Conservation (phyloP, 2,329 filamentous ascomycete genomes). For the Arthroderma uncinatum region DNA sequence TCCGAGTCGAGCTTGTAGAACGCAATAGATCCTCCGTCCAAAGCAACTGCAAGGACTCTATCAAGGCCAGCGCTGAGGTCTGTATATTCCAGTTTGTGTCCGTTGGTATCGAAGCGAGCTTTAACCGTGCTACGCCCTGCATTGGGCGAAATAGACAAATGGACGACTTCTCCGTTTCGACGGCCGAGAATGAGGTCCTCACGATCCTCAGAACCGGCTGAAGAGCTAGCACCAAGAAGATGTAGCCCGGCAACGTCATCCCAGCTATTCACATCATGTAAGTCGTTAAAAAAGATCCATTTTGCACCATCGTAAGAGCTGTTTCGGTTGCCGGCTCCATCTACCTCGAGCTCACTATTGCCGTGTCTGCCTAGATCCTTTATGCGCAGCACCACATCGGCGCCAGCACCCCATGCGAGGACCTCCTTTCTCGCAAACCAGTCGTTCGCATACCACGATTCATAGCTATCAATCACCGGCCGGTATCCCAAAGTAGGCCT, state of each 20-base stretch:
- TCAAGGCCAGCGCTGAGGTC: conserved; percentile 34
- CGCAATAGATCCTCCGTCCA: conserved; percentile 39
- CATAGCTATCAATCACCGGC: conserved; percentile 48
- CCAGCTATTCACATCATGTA: conserved; percentile 40
- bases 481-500: conserved; percentile 45
- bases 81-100: conserved; percentile 37
- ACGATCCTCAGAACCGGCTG: conserved; percentile 21
- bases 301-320: conserved; percentile 19
- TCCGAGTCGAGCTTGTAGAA: conserved; percentile 36
- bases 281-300: conserved; percentile 46
- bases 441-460: conserved; percentile 36
- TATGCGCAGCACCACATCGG: conserved; percentile 43
- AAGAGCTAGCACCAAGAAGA: conserved; percentile 37
- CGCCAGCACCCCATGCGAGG: conserved; percentile 50
- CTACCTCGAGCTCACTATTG: not conserved
- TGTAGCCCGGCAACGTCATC: conserved; percentile 51
- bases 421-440: conserved; percentile 45
- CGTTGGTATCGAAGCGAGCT: conserved; percentile 36
- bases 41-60: conserved; percentile 42
- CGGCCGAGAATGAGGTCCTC: conserved; percentile 46
- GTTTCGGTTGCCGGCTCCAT: conserved; percentile 14
- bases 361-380: conserved; percentile 33
- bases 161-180: conserved; percentile 42
- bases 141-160: conserved; percentile 28
- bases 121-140: conserved; percentile 23